Base-by-base conservation (phyloP, 2,329 filamentous ascomycete genomes). In the Ilyonectria sp. region DNA sequence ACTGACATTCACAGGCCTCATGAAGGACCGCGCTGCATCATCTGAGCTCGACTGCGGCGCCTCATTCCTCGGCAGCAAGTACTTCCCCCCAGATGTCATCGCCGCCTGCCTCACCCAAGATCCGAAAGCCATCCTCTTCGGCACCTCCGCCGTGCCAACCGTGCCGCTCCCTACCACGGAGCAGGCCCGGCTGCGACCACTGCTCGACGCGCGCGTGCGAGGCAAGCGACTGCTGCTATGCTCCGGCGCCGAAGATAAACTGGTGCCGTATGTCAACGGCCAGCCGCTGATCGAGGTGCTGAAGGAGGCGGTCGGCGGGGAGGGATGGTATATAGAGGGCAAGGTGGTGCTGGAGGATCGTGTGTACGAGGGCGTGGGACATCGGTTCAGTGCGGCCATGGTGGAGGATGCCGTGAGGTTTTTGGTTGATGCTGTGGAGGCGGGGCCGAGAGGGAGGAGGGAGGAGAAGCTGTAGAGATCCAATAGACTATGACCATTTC, bases 11-110 rank as follows among this genome's bases (percentile, higher is more conserved):
- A 37, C 8, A 87, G 86, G 79, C 21, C 79, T 98, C 17, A 92
- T 98, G 90, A 86, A 85, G 9, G 91, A 95, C 74, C 93, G 96
- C 11, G 95, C 95, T 1, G 85, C 88, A 6, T 84, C 91, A 43
- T 92, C 92, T 0, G 87, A 86, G 0, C 79, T 83, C 2, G 85
- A 86, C 13, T 83, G 87, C 17, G 84, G 86, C 0, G 91, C 84
- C 0, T 81, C 86, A 0, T 97, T 98, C 75, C 77, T 97, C 1
- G 94, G 94, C 3, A 94, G 92, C 64, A 82, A 82, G 44, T 92
- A 95, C 76, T 97, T 98, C 74, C 95, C 95, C 0, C 79, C 81
- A 0, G 86, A 89, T 0, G 86, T 98, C 7, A 81, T 95, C 1
- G 81, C 86, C 1, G 86, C 89, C 0, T 88, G 94, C 33, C 82